A percentile compares a stretch with the other conserved stretches of the same genome.
phyloP scores from a whole-genome alignment of 768 basidiomycete species.

The Pleurotus tuber-regium region DNA sequence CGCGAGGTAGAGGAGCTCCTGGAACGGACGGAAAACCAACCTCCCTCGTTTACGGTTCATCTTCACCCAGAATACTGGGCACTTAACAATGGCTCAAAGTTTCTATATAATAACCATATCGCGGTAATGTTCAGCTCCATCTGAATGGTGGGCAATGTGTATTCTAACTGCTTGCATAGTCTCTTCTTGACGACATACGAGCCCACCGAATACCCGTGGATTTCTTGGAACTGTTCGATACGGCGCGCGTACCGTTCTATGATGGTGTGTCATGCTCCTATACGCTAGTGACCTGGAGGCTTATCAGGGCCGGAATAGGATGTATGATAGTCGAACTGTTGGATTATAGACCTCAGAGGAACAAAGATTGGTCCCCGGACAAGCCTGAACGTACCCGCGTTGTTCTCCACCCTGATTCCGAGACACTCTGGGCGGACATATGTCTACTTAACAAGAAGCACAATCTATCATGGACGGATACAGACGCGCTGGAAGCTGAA shows the following conservation, averaged over 20 bases:
- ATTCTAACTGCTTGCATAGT: constrained; percentile 36
- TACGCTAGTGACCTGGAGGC: constrained; percentile 4
- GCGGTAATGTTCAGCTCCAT: constrained; percentile 39
- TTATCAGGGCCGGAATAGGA: constrained; percentile 39
- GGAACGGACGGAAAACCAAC: constrained; percentile 48
- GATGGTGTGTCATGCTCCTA: constrained; percentile 51
- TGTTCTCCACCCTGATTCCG: constrained; percentile 73
- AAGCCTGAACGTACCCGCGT: constrained; percentile 65
- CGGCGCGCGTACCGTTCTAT: constrained; percentile 73
- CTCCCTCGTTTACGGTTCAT: constrained; percentile 78
- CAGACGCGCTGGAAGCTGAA: constrained; percentile 71
- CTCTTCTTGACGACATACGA: constrained; percentile 79
- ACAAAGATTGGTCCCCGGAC: constrained; percentile 55
- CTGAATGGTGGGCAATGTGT: background rate
- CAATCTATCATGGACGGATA: constrained; percentile 64
- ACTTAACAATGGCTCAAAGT: constrained; percentile 78
- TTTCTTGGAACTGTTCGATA: constrained; percentile 78
- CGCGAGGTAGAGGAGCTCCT: constrained; percentile 63
- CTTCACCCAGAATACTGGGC: constrained; percentile 81
- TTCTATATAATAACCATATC: constrained; percentile 75
- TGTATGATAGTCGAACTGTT: constrained; percentile 84
- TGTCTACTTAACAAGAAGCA: constrained; percentile 62
- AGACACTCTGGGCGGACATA: constrained; percentile 78
- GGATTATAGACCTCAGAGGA: constrained; percentile 65
- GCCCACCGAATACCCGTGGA: constrained; percentile 83